Percentiles rank a stretch among this genome's conserved stretches.
phyloP scores from a whole-genome alignment of 140 eudicot genomes.

The Anethum foeniculum region DNA sequence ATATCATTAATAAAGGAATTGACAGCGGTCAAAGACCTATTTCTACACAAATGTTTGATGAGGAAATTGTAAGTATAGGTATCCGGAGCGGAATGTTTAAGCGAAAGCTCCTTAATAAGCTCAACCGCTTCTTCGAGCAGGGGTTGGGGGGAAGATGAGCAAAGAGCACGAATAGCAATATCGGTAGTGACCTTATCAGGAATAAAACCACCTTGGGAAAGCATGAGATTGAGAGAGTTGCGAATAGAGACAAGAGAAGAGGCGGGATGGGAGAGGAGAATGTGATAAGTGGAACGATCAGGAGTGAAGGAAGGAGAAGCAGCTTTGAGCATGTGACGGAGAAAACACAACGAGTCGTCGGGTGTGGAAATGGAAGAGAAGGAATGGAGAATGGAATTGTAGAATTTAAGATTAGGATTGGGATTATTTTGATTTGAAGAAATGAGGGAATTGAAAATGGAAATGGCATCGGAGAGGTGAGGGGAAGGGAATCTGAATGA shows the following conservation, averaged over 20 bases:
- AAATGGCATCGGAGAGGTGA: slow-evolving; percentile 63
- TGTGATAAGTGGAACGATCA: slow-evolving; percentile 46
- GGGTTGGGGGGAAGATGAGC: slow-evolving; percentile 8
- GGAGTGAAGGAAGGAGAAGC: slow-evolving; percentile 61
- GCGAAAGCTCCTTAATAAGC: slow-evolving; percentile 44
- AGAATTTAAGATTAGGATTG: slow-evolving; percentile 23
- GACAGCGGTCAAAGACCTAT: slow-evolving; percentile 37
- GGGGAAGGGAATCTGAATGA: slow-evolving; percentile 38
- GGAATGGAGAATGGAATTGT: slow-evolving; percentile 56
- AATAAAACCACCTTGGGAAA: slow-evolving; percentile 45
- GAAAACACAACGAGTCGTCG: slow-evolving; percentile 44
- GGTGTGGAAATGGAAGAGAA: slow-evolving; percentile 36
- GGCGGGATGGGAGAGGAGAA: slow-evolving; percentile 43
- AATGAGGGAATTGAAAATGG: slow-evolving; percentile 53
- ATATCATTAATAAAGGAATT: slow-evolving; percentile 53
- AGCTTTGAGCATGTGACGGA: slow-evolving; percentile 48
- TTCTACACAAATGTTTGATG: slow-evolving; percentile 41
- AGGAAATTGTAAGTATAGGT: slow-evolving; percentile 59
- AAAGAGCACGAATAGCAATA: slow-evolving; percentile 68
- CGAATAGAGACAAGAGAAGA: slow-evolving; percentile 28
- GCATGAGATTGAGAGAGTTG: slow-evolving; percentile 45
- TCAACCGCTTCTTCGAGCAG: slow-evolving; percentile 54
- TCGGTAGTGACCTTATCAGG: slow-evolving; percentile 71
- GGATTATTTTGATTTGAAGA: slow-evolving; percentile 5
- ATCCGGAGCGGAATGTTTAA: slow-evolving; percentile 47